A percentile compares a stretch with the other conserved stretches of the same genome.
Conservation (phyloP, 345 rosid genomes). For the Euclidium syriacum region DNA sequence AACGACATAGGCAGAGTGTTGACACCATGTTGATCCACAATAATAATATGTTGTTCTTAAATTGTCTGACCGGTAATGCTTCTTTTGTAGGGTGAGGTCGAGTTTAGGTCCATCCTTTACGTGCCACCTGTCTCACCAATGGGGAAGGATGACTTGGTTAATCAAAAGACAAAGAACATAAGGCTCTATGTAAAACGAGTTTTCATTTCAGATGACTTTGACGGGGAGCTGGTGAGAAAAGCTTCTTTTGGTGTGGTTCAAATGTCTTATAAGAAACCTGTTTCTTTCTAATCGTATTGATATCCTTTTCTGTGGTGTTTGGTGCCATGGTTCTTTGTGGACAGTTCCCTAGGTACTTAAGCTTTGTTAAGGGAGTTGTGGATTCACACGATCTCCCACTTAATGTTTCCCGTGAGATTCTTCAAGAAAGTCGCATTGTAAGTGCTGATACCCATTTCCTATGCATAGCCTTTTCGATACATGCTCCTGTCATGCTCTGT, state of each 20-base stretch:
- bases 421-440: constrained; percentile 97
- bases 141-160: constrained; percentile 80
- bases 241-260: background rate
- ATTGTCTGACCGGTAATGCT: constrained; percentile 9
- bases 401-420: constrained; percentile 95
- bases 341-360: constrained; percentile 91
- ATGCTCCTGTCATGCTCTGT: background rate
- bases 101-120: constrained; percentile 89
- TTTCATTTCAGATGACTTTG: constrained; percentile 96
- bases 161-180: constrained; percentile 94
- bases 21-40: background rate
- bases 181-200: constrained; percentile 94
- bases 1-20: background rate
- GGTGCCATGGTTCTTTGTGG: background rate
- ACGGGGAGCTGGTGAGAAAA: constrained; percentile 86
- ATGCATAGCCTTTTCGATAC: background rate
- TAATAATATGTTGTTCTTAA: background rate
- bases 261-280: background rate
- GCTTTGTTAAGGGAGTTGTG: constrained; percentile 97
- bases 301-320: background rate
- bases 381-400: constrained; percentile 97
- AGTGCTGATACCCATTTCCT: constrained; percentile 16
- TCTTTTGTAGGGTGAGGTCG: constrained; percentile 85
- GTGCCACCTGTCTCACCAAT: constrained; percentile 73
- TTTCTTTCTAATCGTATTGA: background rate